Conservation (phyloP, 257 asterid species). For the Lavandula angustifolia region DNA sequence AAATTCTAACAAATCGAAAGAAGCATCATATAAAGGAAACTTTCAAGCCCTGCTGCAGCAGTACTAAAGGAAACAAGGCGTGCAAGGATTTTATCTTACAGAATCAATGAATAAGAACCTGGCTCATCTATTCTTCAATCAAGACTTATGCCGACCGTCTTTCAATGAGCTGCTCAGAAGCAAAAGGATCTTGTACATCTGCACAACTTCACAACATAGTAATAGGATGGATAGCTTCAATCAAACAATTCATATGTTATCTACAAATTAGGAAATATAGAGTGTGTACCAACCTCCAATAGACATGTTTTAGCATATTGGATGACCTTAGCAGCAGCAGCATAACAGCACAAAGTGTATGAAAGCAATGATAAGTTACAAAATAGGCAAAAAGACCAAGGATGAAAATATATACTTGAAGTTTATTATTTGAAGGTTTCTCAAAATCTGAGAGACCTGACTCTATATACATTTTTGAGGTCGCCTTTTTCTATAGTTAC, state of each 20-base stretch:
- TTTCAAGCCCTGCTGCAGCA: constrained; percentile 46
- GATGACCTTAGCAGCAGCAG: not conserved
- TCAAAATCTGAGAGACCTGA: constrained; percentile 39
- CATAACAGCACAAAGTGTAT: not conserved
- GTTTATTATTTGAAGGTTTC: constrained; percentile 22
- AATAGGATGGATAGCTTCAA: not conserved
- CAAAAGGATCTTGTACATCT: constrained; percentile 24
- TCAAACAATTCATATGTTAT: not conserved
- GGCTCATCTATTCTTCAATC: constrained; percentile 42
- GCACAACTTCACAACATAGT: constrained; percentile 36
- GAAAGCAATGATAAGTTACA: constrained; percentile 1
- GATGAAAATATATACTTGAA: constrained; percentile 6
- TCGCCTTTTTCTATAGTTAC: constrained; percentile 49
- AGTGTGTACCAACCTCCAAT: not conserved
- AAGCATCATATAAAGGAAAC: constrained; percentile 46
- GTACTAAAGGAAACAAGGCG: constrained; percentile 25
- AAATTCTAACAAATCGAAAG: constrained; percentile 30
- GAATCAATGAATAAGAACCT: constrained; percentile 45
- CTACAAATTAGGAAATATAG: not conserved
- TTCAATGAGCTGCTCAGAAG: constrained; percentile 36
- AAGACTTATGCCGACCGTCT: constrained; percentile 46
- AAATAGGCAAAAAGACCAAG: constrained; percentile 5
- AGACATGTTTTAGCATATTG: not conserved
- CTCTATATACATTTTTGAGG: constrained; percentile 64
- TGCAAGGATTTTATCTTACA: constrained; percentile 37